phyloP scores from a whole-genome alignment of 202 grass and related monocot genomes.

The Panicum virgatum region DNA sequence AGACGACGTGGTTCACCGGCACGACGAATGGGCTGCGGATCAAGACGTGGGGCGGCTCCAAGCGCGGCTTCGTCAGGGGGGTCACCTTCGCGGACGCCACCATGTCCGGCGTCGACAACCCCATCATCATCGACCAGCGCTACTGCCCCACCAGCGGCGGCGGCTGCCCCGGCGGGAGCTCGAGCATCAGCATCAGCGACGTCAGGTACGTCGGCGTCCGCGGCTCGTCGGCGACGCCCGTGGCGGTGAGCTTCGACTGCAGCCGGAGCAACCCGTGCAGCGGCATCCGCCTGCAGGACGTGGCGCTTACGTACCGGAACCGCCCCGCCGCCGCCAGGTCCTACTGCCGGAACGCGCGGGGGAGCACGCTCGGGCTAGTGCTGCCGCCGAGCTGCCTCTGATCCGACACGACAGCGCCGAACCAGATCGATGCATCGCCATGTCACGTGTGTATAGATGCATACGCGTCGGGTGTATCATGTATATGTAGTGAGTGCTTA shows the following conservation, averaged over 20 bases:
- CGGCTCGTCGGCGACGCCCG: slow-evolving; percentile 63
- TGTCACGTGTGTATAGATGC: slow-evolving; percentile 4
- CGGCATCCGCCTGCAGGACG: slow-evolving; percentile 67
- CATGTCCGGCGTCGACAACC: slow-evolving; percentile 69
- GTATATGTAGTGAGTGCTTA: not conserved
- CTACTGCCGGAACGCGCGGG: slow-evolving; percentile 59
- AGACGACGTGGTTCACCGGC: slow-evolving; percentile 73
- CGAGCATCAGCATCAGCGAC: slow-evolving; percentile 70
- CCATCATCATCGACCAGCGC: slow-evolving; percentile 94
- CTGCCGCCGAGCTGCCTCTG: slow-evolving; percentile 67
- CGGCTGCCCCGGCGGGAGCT: slow-evolving; percentile 56
- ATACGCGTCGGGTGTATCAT: not conserved
- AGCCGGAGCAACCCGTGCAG: slow-evolving; percentile 80
- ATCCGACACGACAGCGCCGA: not conserved
- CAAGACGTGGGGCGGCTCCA: slow-evolving; percentile 73
- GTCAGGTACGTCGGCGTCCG: slow-evolving; percentile 61
- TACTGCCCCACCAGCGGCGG: slow-evolving; percentile 53
- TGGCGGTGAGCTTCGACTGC: slow-evolving; percentile 80
- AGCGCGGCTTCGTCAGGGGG: slow-evolving; percentile 53
- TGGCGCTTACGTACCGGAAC: slow-evolving; percentile 53
- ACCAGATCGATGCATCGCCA: not conserved
- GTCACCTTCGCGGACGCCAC: slow-evolving; percentile 57
- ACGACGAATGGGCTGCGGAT: slow-evolving; percentile 76
- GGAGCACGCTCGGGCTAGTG: slow-evolving; percentile 53
- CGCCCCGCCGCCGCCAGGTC: slow-evolving; percentile 24